A percentile compares a stretch with the other conserved stretches of the same genome.
These are phyloP conservation scores for Bryoerythrophyllum caledonicum DNA, from an alignment of 225 moss, liverwort and hornwort genomes.

Conservation along the genomic window DNA sequence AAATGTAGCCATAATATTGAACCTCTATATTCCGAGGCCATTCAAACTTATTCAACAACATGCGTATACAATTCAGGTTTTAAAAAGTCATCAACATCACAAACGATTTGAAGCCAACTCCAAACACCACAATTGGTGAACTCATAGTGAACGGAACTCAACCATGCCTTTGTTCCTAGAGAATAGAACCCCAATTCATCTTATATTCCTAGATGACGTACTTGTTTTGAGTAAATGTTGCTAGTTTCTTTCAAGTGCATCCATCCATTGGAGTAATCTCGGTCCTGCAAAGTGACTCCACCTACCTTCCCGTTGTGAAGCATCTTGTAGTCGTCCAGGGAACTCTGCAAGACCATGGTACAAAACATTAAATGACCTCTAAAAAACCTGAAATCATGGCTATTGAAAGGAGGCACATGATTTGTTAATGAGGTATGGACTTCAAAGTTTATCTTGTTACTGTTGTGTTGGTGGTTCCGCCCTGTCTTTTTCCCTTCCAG, in stretches of 20 bases:
- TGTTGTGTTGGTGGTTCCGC: background rate
- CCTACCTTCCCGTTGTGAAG: conserved; percentile 18
- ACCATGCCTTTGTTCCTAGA: background rate
- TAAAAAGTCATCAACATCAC: background rate
- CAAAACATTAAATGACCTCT: background rate
- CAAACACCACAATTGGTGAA: background rate
- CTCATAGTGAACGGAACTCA: background rate
- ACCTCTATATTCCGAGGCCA: background rate
- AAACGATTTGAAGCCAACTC: background rate
- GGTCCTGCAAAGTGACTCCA: conserved; percentile 30
- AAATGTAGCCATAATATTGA: background rate
- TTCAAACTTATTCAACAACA: background rate
- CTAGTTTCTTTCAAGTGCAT: conserved; percentile 98
- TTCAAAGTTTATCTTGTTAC: conserved; percentile 18
- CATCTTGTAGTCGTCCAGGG: conserved; percentile 1
- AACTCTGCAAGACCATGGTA: conserved; percentile 26
- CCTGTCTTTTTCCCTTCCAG: conserved; percentile 41
- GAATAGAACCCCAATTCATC: background rate
- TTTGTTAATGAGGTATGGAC: background rate
- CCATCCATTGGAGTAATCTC: conserved; percentile 81
- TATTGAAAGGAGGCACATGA: background rate
- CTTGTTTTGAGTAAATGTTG: conserved; percentile 95
- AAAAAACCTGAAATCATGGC: too few species aligned
- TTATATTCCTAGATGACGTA: conserved; percentile 13
- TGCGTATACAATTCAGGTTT: background rate